Conservation (phyloP, 2,329 filamentous ascomycete species). For the Orbilia ellipsospora region DNA sequence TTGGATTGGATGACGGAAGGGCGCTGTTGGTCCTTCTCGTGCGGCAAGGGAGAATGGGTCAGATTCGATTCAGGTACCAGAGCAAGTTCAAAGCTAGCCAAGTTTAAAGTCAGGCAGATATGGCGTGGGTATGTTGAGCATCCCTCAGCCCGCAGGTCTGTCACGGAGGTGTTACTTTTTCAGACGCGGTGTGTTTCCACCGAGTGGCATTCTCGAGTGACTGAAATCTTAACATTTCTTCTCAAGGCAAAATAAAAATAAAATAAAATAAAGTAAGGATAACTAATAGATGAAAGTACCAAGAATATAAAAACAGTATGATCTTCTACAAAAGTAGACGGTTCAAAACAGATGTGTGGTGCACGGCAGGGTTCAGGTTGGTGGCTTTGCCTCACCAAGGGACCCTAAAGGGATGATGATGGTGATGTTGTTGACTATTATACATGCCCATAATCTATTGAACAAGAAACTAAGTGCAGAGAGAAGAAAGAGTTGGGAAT, state of each 20-base stretch:
- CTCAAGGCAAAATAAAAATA: too few species aligned
- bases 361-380: not conserved
- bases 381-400: constrained; percentile 11
- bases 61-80: constrained; percentile 10
- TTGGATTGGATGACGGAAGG: not conserved
- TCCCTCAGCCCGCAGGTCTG: constrained; percentile 4
- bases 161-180: constrained; percentile 26
- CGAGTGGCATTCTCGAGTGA: constrained; percentile 13
- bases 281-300: too few species aligned
- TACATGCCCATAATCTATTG: constrained; percentile 10
- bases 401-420: constrained; percentile 6
- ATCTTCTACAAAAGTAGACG: not conserved
- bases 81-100: not conserved
- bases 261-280: too few species aligned
- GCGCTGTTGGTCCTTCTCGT: not conserved
- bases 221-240: not conserved
- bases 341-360: not conserved
- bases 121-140: not conserved
- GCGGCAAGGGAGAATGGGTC: constrained; percentile 13
- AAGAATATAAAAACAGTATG: not conserved
- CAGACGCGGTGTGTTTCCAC: constrained; percentile 38
- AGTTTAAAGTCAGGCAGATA: constrained; percentile 6
- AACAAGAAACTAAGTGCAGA: not conserved
- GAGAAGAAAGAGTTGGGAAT: constrained; percentile 9
- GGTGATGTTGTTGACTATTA: constrained; percentile 20